Conservation (phyloP, 768 basidiomycete genomes). For the Podaxis sp. region DNA sequence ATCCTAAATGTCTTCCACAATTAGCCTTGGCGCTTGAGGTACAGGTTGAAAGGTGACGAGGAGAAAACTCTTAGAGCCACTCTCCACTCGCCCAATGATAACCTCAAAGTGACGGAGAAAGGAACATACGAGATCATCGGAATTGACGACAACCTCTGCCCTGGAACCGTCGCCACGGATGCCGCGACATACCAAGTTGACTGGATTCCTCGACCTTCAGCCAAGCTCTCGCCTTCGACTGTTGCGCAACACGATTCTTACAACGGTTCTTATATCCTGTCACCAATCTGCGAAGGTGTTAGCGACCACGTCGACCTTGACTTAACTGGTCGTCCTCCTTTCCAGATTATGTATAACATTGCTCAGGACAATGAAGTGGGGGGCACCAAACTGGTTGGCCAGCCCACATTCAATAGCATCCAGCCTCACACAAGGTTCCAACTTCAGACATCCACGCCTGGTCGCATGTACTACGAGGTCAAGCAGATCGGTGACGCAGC, state of each 20-base stretch:
- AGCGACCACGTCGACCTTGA: slow-evolving; percentile 84
- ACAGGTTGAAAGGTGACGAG: slow-evolving; percentile 52
- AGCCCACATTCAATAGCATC: slow-evolving; percentile 83
- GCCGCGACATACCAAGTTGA: slow-evolving; percentile 69
- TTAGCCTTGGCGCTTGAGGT: slow-evolving; percentile 88
- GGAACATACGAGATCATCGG: slow-evolving; percentile 76
- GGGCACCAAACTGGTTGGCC: slow-evolving; percentile 68
- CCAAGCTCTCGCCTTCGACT: slow-evolving; percentile 61
- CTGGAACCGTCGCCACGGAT: slow-evolving; percentile 62
- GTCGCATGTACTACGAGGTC: slow-evolving; percentile 87
- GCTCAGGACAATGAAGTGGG: slow-evolving; percentile 68
- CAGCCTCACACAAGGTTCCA: slow-evolving; percentile 80
- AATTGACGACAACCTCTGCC: slow-evolving; percentile 85
- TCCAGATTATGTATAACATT: slow-evolving; percentile 89
- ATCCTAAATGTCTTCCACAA: slow-evolving; percentile 4
- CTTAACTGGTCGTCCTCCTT: slow-evolving; percentile 84
- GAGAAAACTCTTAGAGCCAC: slow-evolving; percentile 38
- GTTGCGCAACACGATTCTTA: slow-evolving; percentile 55
- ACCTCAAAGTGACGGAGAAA: slow-evolving; percentile 69
- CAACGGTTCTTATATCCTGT: slow-evolving; percentile 75
- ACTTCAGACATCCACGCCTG: slow-evolving; percentile 72
- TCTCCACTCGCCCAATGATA: slow-evolving; percentile 65
- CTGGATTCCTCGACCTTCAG: slow-evolving; percentile 79
- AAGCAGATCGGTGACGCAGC: slow-evolving; percentile 85
- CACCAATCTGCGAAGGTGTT: slow-evolving; percentile 79